Base-by-base conservation (phyloP, 2,329 filamentous ascomycete genomes). In the Aspergillus novoparasiticus region DNA sequence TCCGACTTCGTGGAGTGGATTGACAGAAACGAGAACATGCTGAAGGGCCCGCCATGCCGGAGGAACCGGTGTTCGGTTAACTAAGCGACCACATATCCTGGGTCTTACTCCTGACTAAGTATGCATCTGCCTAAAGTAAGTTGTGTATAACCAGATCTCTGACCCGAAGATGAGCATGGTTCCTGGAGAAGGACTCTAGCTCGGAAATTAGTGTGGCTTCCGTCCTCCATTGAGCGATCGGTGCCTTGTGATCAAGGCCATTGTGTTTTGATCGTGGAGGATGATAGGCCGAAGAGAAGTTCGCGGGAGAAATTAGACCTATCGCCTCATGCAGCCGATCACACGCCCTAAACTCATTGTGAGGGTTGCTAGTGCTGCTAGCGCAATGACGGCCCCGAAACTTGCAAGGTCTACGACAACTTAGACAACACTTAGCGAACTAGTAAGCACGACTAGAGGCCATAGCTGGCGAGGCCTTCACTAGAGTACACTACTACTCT, bases 271-370 rank as follows among this genome's bases (percentile, higher is more conserved):
- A 41, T 39, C 21, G 59, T 60, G 36, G 34, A 60, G 63, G 39
- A 41, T 64, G 63, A 63, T 64, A 63, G 63, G 63, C 54, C 21
- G 43, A 45, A 32, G 58, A 58, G n/a, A 34, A 9, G 57, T 26
- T 46, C 51, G 57, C 58, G 61, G 60, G 36, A 60, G 48, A 66
- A 63, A 68, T 68, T 59, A 62, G 68, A 69, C 62, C 61, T 66
- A 63, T 69, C 65, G 53, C 50, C n/a, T 63, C 57, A 54, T 65
- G 64, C 61, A 61, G 65, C 57, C 61, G 62, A 67, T 63, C 62
- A 62, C 61, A 64, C 59, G 43, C 59, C 58, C 51, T 41, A 32
- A 53, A 61, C 61, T 61, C 64, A 39, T 39, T 39, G 64, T 64
- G 63, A 64, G 60, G 54, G 50, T 59, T 46, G 60, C 66, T 65